These are phyloP conservation scores for Zygosaccharomyces siamensis DNA, from an alignment of 805 yeast species.

Conservation along the genomic window DNA sequence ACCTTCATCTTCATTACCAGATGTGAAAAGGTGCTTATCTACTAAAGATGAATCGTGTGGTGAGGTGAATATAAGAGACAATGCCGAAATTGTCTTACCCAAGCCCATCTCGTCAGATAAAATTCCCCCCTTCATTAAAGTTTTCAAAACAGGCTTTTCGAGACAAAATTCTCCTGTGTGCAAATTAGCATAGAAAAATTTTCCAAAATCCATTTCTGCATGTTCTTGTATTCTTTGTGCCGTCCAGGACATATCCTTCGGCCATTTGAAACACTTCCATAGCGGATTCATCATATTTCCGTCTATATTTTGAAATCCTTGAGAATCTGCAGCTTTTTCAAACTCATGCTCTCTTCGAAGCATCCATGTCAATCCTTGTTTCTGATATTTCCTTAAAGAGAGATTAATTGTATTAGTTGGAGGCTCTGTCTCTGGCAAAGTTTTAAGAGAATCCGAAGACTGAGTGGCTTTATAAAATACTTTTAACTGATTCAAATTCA, in stretches of 20 bases:
- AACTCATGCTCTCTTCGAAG: constrained; percentile 67
- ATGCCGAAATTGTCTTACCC: constrained; percentile 84
- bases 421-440: constrained; percentile 60
- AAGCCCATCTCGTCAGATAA: constrained; percentile 96
- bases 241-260: constrained; percentile 43
- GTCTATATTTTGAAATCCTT: constrained; percentile 35
- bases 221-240: constrained; percentile 24
- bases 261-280: constrained; percentile 81
- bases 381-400: constrained; percentile 69
- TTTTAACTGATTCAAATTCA: constrained; percentile 68
- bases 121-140: constrained; percentile 72
- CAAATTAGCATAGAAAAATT: constrained; percentile 65
- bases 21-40: constrained; percentile 5
- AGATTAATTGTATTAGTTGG: constrained; percentile 47
- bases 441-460: constrained; percentile 49
- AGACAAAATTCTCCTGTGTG: constrained; percentile 75
- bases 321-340: constrained; percentile 24
- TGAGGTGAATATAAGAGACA: constrained; percentile 64
- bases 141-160: constrained; percentile 58
- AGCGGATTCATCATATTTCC: constrained; percentile 70
- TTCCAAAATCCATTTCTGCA: constrained; percentile 6
- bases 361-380: constrained; percentile 87
- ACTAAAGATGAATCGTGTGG: constrained; percentile 44
- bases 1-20: background rate
- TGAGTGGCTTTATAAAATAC: constrained; percentile 71